Conservation (phyloP, 768 basidiomycete genomes). For the Terana coerulea region DNA sequence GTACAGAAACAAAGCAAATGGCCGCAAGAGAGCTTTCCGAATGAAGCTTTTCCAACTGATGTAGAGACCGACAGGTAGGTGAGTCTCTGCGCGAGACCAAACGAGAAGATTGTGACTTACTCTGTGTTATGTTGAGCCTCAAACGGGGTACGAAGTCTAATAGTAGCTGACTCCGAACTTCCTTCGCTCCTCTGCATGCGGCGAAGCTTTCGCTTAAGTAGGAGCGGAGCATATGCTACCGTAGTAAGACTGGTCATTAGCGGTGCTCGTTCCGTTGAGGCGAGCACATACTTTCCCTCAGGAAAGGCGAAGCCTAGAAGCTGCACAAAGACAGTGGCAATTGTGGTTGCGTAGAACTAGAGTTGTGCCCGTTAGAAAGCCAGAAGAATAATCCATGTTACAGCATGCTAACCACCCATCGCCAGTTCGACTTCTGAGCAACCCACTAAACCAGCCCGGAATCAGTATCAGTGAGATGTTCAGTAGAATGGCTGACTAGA, state of each 20-base stretch:
- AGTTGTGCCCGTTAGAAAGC: not conserved
- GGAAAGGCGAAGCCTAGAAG: slow-evolving; percentile 50
- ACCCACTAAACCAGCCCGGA: too few relatives aligned
- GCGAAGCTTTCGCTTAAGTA: slow-evolving; percentile 49
- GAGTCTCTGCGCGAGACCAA: too few relatives aligned
- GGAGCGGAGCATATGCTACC: slow-evolving; percentile 21
- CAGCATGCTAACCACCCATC: slow-evolving; percentile 57
- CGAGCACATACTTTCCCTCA: slow-evolving; percentile 55
- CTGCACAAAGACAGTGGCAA: slow-evolving; percentile 52
- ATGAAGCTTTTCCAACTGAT: slow-evolving; percentile 45
- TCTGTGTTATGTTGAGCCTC: too few relatives aligned
- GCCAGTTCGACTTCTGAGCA: slow-evolving; percentile 60
- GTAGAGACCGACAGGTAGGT: too few relatives aligned
- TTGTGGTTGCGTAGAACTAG: slow-evolving; percentile 68
- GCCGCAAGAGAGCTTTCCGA: slow-evolving; percentile 48
- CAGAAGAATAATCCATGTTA: too few relatives aligned
- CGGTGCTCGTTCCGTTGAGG: not conserved
- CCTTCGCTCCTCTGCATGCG: slow-evolving; percentile 38
- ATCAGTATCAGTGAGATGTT: not conserved
- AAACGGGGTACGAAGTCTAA: not conserved
- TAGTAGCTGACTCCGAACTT: too few relatives aligned
- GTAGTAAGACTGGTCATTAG: not conserved
- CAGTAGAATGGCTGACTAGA: slow-evolving; percentile 33
- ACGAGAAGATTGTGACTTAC: too few relatives aligned
- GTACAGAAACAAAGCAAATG: slow-evolving; percentile 50